phyloP scores from a whole-genome alignment of 345 rosid genomes.

The Physaria fendleri region DNA sequence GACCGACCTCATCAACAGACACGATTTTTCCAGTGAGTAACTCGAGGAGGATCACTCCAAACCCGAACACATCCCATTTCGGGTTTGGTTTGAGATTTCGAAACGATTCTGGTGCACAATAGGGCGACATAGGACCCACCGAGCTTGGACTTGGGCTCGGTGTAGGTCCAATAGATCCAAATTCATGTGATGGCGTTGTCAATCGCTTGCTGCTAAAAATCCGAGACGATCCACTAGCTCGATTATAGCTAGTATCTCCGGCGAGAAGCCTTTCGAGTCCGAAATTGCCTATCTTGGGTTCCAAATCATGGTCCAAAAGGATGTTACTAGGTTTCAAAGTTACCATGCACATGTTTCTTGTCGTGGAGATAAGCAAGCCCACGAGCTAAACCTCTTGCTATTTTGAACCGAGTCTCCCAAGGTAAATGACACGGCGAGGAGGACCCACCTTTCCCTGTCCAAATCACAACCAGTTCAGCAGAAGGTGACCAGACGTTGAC shows the following conservation, averaged over 20 bases:
- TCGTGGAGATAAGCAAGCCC: conserved; percentile 81
- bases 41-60: conserved; percentile 77
- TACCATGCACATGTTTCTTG: conserved; percentile 81
- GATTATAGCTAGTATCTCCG: conserved; percentile 56
- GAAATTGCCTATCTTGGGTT: conserved; percentile 78
- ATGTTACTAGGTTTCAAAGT: conserved; percentile 87
- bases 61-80: conserved; percentile 86
- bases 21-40: conserved; percentile 68
- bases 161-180: too few relatives aligned
- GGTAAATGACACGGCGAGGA: conserved; percentile 78
- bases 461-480: neutral
- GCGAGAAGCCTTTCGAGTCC: conserved; percentile 73
- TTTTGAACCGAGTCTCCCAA: conserved; percentile 84
- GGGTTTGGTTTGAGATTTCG: conserved; percentile 74
- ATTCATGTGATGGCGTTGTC: conserved; percentile 57
- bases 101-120: conserved; percentile 81
- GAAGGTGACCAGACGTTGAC: conserved; percentile 31
- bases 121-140: conserved; percentile 55
- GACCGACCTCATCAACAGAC: conserved; percentile 75
- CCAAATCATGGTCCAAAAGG: conserved; percentile 65
- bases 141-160: conserved; percentile 46
- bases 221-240: conserved; percentile 53
- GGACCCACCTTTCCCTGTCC: conserved; percentile 74
- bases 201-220: conserved; percentile 88
- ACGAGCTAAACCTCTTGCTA: conserved; percentile 73